phyloP scores from a whole-genome alignment of 1,284 basidiomycete species.

The Papiliotrema laurentii region DNA sequence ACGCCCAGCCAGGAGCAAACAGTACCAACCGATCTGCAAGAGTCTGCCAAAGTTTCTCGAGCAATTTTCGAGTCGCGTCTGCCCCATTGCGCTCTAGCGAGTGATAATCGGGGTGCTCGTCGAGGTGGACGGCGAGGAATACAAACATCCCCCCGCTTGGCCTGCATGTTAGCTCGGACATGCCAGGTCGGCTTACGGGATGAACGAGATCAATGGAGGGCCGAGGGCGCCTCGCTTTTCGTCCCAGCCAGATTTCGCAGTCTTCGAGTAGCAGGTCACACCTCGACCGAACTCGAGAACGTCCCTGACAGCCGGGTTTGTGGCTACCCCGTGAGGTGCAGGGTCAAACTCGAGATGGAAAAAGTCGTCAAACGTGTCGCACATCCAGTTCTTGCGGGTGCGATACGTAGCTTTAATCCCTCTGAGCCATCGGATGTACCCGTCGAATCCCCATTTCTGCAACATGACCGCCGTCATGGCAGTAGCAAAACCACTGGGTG shows the following conservation, averaged over 20 bases:
- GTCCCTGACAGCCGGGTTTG: slow-evolving; percentile 17
- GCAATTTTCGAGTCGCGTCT: slow-evolving; percentile 31
- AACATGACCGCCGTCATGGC: slow-evolving; percentile 62
- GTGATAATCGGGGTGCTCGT: slow-evolving; percentile 56
- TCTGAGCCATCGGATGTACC: slow-evolving; percentile 71
- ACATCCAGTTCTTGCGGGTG: slow-evolving; percentile 47
- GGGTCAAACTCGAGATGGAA: slow-evolving; percentile 46
- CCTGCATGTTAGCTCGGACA: too few species aligned
- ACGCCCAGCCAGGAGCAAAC: slow-evolving; percentile 44
- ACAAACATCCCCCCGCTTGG: slow-evolving; percentile 55
- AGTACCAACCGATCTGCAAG: slow-evolving; percentile 44
- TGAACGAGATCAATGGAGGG: slow-evolving; percentile 57
- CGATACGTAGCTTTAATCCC: slow-evolving; percentile 51
- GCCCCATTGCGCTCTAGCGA: slow-evolving; percentile 25
- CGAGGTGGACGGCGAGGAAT: slow-evolving; percentile 63
- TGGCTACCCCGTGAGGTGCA: slow-evolving; percentile 8
- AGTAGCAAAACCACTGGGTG: slow-evolving; percentile 64
- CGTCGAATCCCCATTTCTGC: slow-evolving; percentile 61
- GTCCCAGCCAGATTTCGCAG: slow-evolving; percentile 23
- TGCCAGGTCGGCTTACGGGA: too few species aligned
- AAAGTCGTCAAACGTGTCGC: slow-evolving; percentile 42
- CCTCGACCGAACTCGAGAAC: slow-evolving; percentile 15
- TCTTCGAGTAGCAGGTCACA: slow-evolving; percentile 29
- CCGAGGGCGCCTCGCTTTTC: slow-evolving; percentile 50
- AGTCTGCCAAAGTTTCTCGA: slow-evolving; percentile 38